phyloP scores from a whole-genome alignment of 306 rosid species.

The Prunus kanzakura region DNA sequence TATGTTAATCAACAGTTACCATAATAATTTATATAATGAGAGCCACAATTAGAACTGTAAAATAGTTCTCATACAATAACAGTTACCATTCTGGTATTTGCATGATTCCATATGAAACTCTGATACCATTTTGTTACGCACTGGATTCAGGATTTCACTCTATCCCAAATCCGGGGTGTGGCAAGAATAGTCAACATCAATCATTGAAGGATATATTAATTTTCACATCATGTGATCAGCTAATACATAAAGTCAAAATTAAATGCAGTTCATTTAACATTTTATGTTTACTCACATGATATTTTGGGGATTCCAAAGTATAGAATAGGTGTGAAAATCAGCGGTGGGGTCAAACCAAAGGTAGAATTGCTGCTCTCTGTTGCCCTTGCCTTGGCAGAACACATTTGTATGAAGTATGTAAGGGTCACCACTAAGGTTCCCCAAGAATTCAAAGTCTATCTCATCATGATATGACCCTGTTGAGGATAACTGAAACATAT shows the following conservation, averaged over 20 bases:
- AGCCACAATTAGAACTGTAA: too few relatives aligned
- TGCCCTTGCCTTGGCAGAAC: constrained; percentile 35
- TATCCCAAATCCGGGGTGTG: background rate
- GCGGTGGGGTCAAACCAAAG: constrained; percentile 45
- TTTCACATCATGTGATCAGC: too few relatives aligned
- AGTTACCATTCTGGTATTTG: too few relatives aligned
- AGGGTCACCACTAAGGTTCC: constrained; percentile 32
- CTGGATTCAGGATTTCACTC: too few relatives aligned
- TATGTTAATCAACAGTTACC: too few relatives aligned
- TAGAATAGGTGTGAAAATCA: constrained; percentile 39
- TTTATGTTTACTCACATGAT: constrained; percentile 26
- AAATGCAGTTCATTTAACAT: background rate
- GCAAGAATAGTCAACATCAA: background rate
- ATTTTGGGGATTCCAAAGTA: constrained; percentile 34
- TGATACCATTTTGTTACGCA: too few relatives aligned
- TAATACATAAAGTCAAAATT: too few relatives aligned
- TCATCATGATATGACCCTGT: constrained; percentile 33
- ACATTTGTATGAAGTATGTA: constrained; percentile 44
- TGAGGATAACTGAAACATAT: constrained; percentile 30
- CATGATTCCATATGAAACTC: too few relatives aligned
- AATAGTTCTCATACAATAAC: too few relatives aligned
- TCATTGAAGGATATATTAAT: too few relatives aligned
- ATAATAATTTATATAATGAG: too few relatives aligned
- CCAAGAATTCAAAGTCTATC: constrained; percentile 51
- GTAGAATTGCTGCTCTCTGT: constrained; percentile 34